phyloP scores from a whole-genome alignment of 164 flowering plant genomes.

The Platanus orientalis region DNA sequence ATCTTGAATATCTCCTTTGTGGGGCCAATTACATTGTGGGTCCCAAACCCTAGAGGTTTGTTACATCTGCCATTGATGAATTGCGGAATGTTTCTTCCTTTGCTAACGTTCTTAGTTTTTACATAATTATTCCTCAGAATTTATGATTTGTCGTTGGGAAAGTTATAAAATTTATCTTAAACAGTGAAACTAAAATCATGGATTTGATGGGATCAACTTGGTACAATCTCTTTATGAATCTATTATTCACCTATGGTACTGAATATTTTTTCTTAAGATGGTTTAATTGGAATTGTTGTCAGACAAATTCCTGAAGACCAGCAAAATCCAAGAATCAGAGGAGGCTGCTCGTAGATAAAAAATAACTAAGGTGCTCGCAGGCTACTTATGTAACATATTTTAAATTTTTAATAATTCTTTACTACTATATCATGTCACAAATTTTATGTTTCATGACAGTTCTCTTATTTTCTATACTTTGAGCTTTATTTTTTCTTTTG shows the following conservation, averaged over 20 bases:
- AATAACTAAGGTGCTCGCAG: conserved; percentile 58
- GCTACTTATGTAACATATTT: conserved; percentile 1
- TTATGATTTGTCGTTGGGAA: not conserved
- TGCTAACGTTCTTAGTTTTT: not conserved
- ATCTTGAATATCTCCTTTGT: not conserved
- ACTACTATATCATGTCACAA: too few species aligned
- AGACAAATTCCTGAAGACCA: conserved; percentile 79
- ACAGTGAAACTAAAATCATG: not conserved
- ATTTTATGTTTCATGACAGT: not conserved
- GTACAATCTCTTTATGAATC: not conserved
- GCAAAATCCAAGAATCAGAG: conserved; percentile 85
- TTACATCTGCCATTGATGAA: not conserved
- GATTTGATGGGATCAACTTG: not conserved
- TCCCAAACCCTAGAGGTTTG: not conserved
- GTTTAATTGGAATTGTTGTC: conserved; percentile 12
- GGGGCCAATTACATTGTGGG: not conserved
- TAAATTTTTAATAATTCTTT: not conserved
- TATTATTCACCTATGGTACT: not conserved
- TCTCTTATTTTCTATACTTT: not conserved
- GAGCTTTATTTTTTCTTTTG: not conserved
- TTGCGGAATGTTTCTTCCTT: not conserved
- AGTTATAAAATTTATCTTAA: too few species aligned
- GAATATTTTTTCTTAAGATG: not conserved
- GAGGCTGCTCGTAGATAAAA: conserved; percentile 79
- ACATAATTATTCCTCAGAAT: not conserved